These are phyloP conservation scores for Fusarium sp. DNA, from an alignment of 2,329 filamentous ascomycete genomes.

Conservation along the genomic window DNA sequence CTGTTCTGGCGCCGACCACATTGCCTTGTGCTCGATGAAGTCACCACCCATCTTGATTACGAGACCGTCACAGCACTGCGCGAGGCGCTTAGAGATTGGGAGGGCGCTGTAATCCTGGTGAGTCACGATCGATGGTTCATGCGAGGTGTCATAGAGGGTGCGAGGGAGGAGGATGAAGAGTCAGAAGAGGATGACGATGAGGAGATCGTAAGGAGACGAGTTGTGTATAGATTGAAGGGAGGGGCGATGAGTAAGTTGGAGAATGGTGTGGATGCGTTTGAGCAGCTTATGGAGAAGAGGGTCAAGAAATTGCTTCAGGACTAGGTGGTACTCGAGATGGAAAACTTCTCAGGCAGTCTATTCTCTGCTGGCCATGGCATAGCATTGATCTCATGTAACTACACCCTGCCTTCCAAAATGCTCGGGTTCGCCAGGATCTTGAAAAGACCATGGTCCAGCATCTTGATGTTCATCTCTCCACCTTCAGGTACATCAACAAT, in stretches of 20 bases:
- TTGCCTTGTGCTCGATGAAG: conserved; percentile 80
- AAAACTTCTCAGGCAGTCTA: not conserved
- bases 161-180: conserved; percentile 53
- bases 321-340: not conserved
- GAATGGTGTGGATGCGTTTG: conserved; percentile 73
- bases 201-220: conserved; percentile 59
- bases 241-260: conserved; percentile 67
- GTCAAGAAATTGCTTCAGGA: conserved; percentile 58
- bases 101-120: conserved; percentile 80
- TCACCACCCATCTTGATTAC: conserved; percentile 87
- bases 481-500: conserved; percentile 78
- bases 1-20: conserved; percentile 77
- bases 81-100: conserved; percentile 72
- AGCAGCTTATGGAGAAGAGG: conserved; percentile 69
- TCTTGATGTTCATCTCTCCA: conserved; percentile 76
- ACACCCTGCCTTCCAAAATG: conserved; percentile 25
- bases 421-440: conserved; percentile 57
- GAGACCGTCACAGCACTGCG: conserved; percentile 80
- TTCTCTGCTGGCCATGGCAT: not conserved
- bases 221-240: conserved; percentile 69
- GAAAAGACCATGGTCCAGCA: conserved; percentile 56
- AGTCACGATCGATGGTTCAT: conserved; percentile 88
- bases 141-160: conserved; percentile 69
- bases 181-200: conserved; percentile 53
- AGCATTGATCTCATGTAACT: not conserved